A percentile compares a stretch with the other conserved stretches of the same genome.
phyloP scores from a whole-genome alignment of 2,329 filamentous ascomycete species.

The Aquanectria penicillioides region DNA sequence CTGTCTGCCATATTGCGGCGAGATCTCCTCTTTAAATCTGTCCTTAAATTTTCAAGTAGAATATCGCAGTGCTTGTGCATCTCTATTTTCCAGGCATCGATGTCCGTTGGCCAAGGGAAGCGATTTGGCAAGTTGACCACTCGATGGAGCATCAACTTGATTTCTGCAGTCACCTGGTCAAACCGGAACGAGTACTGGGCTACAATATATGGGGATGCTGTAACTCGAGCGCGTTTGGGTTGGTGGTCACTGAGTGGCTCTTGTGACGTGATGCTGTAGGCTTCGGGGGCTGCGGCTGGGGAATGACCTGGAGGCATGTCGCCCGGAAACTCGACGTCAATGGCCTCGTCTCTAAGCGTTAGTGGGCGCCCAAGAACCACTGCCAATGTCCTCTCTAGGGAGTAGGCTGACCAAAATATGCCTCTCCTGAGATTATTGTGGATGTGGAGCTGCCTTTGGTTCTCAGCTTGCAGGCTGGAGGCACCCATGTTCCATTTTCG shows the following conservation, averaged over 20 bases:
- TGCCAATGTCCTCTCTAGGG: constrained; percentile 24
- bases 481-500: constrained; percentile 15
- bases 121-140: constrained; percentile 35
- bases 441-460: not conserved
- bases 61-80: constrained; percentile 30
- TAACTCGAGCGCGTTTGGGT: not conserved
- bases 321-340: constrained; percentile 29
- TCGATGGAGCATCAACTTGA: constrained; percentile 23
- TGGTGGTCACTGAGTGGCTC: not conserved
- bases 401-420: constrained; percentile 31
- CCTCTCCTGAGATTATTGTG: constrained; percentile 18
- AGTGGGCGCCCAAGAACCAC: constrained; percentile 27
- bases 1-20: constrained; percentile 25
- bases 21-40: constrained; percentile 5
- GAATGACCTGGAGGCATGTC: constrained; percentile 1
- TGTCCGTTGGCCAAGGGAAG: constrained; percentile 39
- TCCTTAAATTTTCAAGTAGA: constrained; percentile 14
- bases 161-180: constrained; percentile 25
- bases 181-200: constrained; percentile 22
- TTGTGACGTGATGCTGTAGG: not conserved
- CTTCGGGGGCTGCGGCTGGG: not conserved
- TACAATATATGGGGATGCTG: constrained; percentile 4
- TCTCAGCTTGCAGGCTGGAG: not conserved
- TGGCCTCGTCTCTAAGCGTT: constrained; percentile 26
- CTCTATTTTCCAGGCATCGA: constrained; percentile 31